A percentile compares a stretch with the other conserved stretches of the same genome.
phyloP scores from a whole-genome alignment of 2,329 filamentous ascomycete genomes.

The Phialophora expanda region DNA sequence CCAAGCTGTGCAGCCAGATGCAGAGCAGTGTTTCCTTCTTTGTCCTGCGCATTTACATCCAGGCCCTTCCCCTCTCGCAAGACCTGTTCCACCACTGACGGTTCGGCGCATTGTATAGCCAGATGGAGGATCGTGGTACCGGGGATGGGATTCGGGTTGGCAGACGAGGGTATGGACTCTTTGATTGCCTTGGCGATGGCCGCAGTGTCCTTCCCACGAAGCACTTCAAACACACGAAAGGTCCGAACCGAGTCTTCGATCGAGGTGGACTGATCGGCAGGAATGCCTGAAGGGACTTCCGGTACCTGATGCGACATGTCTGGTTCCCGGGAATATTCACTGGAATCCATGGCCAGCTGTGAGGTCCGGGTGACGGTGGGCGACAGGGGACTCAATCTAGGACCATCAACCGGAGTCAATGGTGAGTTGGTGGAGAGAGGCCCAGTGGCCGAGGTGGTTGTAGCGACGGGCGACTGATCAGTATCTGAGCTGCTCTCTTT shows the following conservation, averaged over 20 bases:
- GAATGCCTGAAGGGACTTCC: conserved; percentile 42
- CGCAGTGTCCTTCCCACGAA: conserved; percentile 86
- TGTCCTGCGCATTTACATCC: conserved; percentile 88
- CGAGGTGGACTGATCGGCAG: conserved; percentile 52
- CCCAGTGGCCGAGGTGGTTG: conserved; percentile 29
- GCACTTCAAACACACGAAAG: conserved; percentile 90
- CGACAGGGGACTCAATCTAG: conserved; percentile 32
- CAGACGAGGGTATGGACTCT: conserved; percentile 59
- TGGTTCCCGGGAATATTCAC: conserved; percentile 41
- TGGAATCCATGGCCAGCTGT: conserved; percentile 40
- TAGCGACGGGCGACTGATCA: conserved; percentile 36
- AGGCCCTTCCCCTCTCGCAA: conserved; percentile 73
- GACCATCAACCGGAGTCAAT: conserved; percentile 26
- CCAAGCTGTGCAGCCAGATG: conserved; percentile 86
- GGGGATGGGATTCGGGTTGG: conserved; percentile 47
- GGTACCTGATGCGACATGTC: conserved; percentile 42
- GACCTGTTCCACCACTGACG: conserved; percentile 92
- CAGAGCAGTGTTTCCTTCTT: conserved; percentile 91
- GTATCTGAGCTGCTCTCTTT: conserved; percentile 47
- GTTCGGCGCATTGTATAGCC: conserved; percentile 92
- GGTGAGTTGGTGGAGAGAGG: conserved; percentile 29
- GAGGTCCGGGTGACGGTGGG: conserved; percentile 41
- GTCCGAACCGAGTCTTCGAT: conserved; percentile 94
- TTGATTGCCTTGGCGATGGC: conserved; percentile 83
- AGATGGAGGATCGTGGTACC: conserved; percentile 92